phyloP scores from a whole-genome alignment of 2,329 filamentous ascomycete genomes.

The Trichoderma harzianum region DNA sequence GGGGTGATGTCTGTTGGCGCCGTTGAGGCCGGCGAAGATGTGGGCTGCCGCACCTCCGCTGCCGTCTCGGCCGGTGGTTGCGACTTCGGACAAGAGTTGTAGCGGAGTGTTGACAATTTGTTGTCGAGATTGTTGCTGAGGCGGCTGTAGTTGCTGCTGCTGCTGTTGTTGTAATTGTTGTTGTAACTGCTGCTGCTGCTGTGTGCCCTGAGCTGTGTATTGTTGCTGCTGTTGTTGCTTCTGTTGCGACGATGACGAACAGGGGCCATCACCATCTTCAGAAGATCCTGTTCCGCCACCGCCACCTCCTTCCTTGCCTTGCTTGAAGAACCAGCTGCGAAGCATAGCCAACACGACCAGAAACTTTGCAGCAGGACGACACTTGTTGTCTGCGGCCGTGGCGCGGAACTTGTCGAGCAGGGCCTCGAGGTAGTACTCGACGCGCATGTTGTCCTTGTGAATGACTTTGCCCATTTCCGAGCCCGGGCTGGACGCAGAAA shows the following conservation, averaged over 20 bases:
- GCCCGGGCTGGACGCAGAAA: conserved; percentile 60
- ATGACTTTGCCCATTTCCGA: conserved; percentile 69
- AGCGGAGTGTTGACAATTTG: conserved; percentile 49
- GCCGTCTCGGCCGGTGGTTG: conserved; percentile 45
- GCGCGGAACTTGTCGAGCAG: conserved; percentile 65
- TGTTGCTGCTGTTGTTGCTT: neutral
- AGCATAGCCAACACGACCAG: conserved; percentile 68
- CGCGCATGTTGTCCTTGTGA: conserved; percentile 63
- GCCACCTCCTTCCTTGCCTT: conserved; percentile 32
- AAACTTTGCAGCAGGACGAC: conserved; percentile 66
- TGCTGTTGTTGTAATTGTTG: conserved; percentile 22
- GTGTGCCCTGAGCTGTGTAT: neutral
- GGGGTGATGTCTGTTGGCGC: conserved; percentile 26
- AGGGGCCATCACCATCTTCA: neutral
- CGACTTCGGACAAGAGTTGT: conserved; percentile 55
- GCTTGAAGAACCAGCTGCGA: conserved; percentile 63
- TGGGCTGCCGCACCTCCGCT: conserved; percentile 21
- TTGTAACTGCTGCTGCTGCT: conserved; percentile 20
- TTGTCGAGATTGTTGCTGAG: conserved; percentile 22
- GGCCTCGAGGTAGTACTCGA: conserved; percentile 63
- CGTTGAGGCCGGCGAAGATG: conserved; percentile 24
- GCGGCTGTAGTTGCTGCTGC: conserved; percentile 23
- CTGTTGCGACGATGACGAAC: neutral
- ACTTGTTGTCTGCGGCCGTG: conserved; percentile 60
- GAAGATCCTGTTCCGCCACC: neutral